phyloP scores from a whole-genome alignment of 257 asterid genomes.

The Ilex asprella region DNA sequence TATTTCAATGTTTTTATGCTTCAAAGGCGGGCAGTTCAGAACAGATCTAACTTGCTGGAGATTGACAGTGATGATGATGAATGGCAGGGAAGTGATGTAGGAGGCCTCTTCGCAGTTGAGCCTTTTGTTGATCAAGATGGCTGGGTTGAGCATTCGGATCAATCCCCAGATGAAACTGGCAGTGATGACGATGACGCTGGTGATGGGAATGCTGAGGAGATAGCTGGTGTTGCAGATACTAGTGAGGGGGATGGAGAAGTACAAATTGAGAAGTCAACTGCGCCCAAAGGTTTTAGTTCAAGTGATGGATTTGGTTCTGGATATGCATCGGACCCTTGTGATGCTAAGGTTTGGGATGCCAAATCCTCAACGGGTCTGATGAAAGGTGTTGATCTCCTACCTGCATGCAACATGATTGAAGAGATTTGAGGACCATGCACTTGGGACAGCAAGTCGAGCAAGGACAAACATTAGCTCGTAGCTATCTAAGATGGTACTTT shows the following conservation, averaged over 20 bases:
- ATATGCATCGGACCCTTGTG: conserved; percentile 10
- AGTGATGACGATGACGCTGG: background rate
- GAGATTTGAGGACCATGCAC: conserved; percentile 28
- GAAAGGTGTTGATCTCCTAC: conserved; percentile 19
- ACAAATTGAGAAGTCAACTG: background rate
- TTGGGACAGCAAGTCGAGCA: conserved; percentile 11
- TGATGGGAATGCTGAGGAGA: background rate
- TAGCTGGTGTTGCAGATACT: background rate
- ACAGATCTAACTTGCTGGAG: too few relatives aligned
- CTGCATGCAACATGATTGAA: conserved; percentile 33
- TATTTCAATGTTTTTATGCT: too few relatives aligned
- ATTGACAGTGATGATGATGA: background rate
- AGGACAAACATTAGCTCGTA: background rate
- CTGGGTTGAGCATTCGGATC: background rate
- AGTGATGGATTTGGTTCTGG: conserved; percentile 14
- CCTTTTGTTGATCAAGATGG: too few relatives aligned
- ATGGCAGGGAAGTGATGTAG: background rate
- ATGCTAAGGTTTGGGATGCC: conserved; percentile 21
- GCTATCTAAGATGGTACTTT: too few relatives aligned
- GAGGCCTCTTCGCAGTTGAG: background rate
- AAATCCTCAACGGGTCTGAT: conserved; percentile 9
- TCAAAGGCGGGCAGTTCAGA: too few relatives aligned
- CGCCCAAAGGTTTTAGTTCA: conserved; percentile 6
- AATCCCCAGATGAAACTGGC: background rate
- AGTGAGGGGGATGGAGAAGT: background rate